These are phyloP conservation scores for Fusarium pininemorale DNA, from an alignment of 2,329 filamentous ascomycete species.

Conservation along the genomic window DNA sequence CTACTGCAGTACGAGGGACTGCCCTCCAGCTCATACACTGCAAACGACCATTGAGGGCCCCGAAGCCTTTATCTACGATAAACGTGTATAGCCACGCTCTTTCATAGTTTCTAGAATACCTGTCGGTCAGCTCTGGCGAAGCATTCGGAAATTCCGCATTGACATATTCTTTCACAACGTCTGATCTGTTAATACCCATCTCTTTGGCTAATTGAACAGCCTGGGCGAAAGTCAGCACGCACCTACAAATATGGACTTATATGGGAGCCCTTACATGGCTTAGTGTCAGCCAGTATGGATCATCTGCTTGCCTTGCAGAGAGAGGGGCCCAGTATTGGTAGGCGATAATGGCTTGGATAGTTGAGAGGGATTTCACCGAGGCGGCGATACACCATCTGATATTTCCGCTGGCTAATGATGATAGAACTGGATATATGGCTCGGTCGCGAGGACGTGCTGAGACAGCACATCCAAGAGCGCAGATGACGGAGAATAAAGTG, in stretches of 20 bases:
- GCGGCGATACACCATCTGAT: constrained; percentile 11
- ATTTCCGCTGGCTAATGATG: neutral
- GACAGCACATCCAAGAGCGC: constrained; percentile 5
- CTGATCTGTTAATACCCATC: neutral
- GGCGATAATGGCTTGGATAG: constrained; percentile 7
- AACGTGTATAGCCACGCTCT: constrained; percentile 7
- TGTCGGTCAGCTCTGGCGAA: neutral
- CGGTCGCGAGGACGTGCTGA: constrained; percentile 6
- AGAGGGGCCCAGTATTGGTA: constrained; percentile 11
- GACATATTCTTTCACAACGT: constrained; percentile 4
- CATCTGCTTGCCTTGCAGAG: neutral
- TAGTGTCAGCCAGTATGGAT: constrained; percentile 1
- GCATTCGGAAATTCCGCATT: neutral
- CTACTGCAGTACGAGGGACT: neutral
- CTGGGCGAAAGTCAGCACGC: neutral
- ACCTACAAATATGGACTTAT: accelerated
- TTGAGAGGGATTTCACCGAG: neutral
- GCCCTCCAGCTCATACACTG: constrained; percentile 12
- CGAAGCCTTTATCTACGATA: constrained; percentile 7
- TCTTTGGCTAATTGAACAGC: constrained; percentile 8
- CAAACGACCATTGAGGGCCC: neutral
- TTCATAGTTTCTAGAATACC: constrained; percentile 8
- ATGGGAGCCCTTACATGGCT: neutral
- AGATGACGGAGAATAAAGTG: constrained; percentile 5
- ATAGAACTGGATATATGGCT: constrained; percentile 6